Evolutionary conservation across 768 basidiomycete species (phyloP).

Genomic region (Tephrocybe sp.): DNA sequence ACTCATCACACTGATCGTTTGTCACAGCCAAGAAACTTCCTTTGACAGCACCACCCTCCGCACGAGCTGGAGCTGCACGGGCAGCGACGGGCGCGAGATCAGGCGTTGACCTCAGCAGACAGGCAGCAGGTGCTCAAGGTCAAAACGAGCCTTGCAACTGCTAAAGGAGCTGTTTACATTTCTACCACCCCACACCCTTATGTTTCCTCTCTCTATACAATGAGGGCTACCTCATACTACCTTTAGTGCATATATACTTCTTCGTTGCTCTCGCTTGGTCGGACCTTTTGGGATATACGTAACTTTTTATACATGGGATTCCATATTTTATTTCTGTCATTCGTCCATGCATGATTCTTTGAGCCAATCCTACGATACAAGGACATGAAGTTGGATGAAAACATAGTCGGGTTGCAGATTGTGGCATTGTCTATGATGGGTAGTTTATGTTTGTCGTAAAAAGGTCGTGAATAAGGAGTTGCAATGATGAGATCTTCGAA

Average conservation of each 20-base stretch:
- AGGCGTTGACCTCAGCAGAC: conserved; percentile 83
- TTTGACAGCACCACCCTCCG: conserved; percentile 68
- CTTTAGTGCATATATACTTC: conserved; percentile 34
- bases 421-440: too few relatives aligned
- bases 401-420: too few relatives aligned
- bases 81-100: conserved; percentile 53
- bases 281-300: conserved; percentile 42
- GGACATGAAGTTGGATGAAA: too few relatives aligned
- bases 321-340: conserved; percentile 6
- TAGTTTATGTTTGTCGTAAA: too few relatives aligned
- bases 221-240: conserved; percentile 20
- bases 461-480: not conserved
- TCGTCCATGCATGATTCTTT: conserved; percentile 1
- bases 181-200: conserved; percentile 12
- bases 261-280: conserved; percentile 24
- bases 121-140: conserved; percentile 45
- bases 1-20: conserved; percentile 7
- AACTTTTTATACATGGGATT: conserved; percentile 23
- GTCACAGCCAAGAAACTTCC: conserved; percentile 83
- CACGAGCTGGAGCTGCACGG: conserved; percentile 55
- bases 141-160: conserved; percentile 78
- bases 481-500: not conserved
- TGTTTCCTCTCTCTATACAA: conserved; percentile 20
- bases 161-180: conserved; percentile 35
- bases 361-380: not conserved